Evolutionary conservation across 345 rosid species (phyloP).

Genomic region (Trapa bicornis): DNA sequence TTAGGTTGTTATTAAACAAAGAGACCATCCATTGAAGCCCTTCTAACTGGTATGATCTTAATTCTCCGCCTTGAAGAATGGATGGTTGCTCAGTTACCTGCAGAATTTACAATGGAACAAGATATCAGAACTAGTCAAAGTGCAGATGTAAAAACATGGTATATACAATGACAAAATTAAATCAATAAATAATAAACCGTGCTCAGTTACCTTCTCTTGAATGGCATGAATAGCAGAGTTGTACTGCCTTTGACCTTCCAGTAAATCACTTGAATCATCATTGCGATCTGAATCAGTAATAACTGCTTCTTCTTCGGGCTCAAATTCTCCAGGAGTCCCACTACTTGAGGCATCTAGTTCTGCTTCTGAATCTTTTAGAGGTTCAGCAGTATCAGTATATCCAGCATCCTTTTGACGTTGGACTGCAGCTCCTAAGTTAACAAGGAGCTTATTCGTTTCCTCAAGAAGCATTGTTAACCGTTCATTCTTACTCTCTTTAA

Average conservation of each 20-base stretch:
- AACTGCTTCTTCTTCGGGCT: conserved; percentile 57
- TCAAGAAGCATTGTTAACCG: conserved; percentile 78
- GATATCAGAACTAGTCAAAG: neutral
- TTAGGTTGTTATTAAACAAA: conserved; percentile 87
- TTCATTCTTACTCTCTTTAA: conserved; percentile 97
- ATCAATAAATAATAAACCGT: neutral
- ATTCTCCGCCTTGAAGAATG: conserved; percentile 83
- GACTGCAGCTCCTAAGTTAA: conserved; percentile 96
- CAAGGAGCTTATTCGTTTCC: conserved; percentile 93
- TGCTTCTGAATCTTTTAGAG: conserved; percentile 49
- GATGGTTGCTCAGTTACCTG: conserved; percentile 96
- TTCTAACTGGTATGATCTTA: conserved; percentile 85
- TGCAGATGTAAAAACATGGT: neutral
- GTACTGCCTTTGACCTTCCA: conserved; percentile 96
- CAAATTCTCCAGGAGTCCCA: conserved; percentile 54
- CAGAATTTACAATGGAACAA: conserved; percentile 4
- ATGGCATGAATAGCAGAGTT: conserved; percentile 90
- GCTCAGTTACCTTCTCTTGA: conserved; percentile 63
- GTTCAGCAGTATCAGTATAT: conserved; percentile 55
- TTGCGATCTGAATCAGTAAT: conserved; percentile 59
- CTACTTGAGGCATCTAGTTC: conserved; percentile 61
- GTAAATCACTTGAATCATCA: conserved; percentile 73
- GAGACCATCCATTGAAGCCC: conserved; percentile 99
- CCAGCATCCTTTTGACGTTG: conserved; percentile 92
- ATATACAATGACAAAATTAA: neutral